These are phyloP conservation scores for Kodamaea lidongshanica DNA, from an alignment of 805 yeast genomes.

Conservation along the genomic window DNA sequence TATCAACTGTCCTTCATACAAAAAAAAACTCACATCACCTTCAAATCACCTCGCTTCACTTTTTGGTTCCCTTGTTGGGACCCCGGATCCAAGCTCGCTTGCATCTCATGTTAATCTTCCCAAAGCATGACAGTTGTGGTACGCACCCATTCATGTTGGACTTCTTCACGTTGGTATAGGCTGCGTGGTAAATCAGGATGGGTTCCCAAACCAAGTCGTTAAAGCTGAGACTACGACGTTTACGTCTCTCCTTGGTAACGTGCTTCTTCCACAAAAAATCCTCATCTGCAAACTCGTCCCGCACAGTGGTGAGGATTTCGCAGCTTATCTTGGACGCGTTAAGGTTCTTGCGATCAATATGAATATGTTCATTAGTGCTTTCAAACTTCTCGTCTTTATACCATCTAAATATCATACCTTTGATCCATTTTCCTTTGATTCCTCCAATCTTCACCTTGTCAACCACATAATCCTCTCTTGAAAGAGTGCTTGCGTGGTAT, in stretches of 20 bases:
- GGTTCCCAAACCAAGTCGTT: conserved; percentile 23
- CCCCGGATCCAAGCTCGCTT: conserved; percentile 35
- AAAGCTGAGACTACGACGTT: neutral
- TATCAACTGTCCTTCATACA: no score
- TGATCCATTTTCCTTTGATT: no score
- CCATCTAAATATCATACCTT: no score
- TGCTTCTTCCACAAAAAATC: conserved; percentile 8
- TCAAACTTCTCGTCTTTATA: conserved; percentile 6
- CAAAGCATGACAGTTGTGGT: conserved; percentile 32
- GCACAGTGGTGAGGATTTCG: conserved; percentile 11
- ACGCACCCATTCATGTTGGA: conserved; percentile 23
- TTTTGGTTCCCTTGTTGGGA: conserved; percentile 9
- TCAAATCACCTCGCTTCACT: no score
- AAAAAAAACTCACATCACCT: no score
- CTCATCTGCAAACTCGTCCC: conserved; percentile 13
- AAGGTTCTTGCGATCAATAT: conserved; percentile 2
- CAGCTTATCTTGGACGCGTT: conserved; percentile 11
- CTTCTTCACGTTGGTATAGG: conserved; percentile 26
- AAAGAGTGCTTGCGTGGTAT: no score
- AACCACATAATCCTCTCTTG: no score
- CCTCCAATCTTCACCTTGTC: no score
- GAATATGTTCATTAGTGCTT: conserved; percentile 1
- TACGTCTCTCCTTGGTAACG: neutral
- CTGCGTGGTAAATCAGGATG: conserved; percentile 24
- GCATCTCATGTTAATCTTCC: conserved; percentile 34